A percentile compares a stretch with the other conserved stretches of the same genome.
These are phyloP conservation scores for Fusarium longipes DNA, from an alignment of 2,329 filamentous ascomycete species.

Conservation along the genomic window DNA sequence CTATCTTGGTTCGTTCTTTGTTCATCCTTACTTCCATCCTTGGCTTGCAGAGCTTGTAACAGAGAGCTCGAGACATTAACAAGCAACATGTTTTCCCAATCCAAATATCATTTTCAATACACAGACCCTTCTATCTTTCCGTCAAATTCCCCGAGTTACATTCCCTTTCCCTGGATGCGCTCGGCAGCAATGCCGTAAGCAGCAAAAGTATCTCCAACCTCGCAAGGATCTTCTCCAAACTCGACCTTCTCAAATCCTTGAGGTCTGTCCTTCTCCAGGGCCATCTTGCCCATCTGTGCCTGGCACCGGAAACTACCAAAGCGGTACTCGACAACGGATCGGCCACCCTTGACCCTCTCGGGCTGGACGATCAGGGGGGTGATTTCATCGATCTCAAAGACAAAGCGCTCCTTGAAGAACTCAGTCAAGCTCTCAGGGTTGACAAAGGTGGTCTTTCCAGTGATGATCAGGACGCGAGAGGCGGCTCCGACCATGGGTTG, in stretches of 20 bases:
- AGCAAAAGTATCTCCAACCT: slow-evolving; percentile 49
- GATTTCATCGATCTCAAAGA: slow-evolving; percentile 61
- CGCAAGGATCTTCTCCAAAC: slow-evolving; percentile 54
- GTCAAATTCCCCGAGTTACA: slow-evolving; percentile 31
- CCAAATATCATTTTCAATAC: not conserved
- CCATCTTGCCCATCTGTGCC: slow-evolving; percentile 60
- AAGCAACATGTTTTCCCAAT: slow-evolving; percentile 8
- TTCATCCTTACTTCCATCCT: not conserved
- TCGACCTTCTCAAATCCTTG: slow-evolving; percentile 53
- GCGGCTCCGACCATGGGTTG: slow-evolving; percentile 45
- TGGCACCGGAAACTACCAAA: slow-evolving; percentile 68
- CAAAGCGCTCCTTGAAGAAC: slow-evolving; percentile 58
- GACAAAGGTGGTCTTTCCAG: slow-evolving; percentile 57
- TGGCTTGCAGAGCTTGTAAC: not conserved
- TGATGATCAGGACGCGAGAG: slow-evolving; percentile 64
- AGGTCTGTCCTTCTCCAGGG: slow-evolving; percentile 52
- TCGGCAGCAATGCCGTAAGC: slow-evolving; percentile 50
- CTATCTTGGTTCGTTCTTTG: slow-evolving; percentile 9
- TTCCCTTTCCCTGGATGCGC: slow-evolving; percentile 49
- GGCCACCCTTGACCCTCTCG: slow-evolving; percentile 24
- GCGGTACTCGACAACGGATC: slow-evolving; percentile 59
- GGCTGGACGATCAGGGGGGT: slow-evolving; percentile 45
- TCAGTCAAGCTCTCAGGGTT: slow-evolving; percentile 53
- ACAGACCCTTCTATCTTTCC: not conserved
- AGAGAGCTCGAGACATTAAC: not conserved